Base-by-base conservation (phyloP, 2,329 filamentous ascomycete species). In the Alternaria tenuissima region DNA sequence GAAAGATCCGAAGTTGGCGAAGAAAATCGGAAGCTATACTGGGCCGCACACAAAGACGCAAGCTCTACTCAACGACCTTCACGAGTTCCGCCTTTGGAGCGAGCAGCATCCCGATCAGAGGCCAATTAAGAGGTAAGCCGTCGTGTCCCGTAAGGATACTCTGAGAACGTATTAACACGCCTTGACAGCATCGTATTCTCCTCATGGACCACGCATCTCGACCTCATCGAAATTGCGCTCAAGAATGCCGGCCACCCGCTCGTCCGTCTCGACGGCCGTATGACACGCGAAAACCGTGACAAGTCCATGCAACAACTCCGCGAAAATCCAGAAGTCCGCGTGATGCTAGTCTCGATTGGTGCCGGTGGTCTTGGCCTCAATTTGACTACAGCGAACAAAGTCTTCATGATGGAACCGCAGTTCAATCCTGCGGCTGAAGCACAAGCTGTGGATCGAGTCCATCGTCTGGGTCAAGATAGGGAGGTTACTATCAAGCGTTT, bases 381-480 rank as follows among this genome's bases (percentile, higher is more conserved):
- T 74, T 82, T 98, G 55, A 97, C 94, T 0, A 85, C 91, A 0
- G 94, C 90, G 32, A 95, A 89, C 75, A 91, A 87, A 56, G 94
- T 96, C 14, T 98, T 95, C 76, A 91, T 98, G 71, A 98, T 99
- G 94, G 95, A 99, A 77, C 95, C 95, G 5, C 94, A 97, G 75
- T 99, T 94, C 82, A 99, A 99, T 73, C 95, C 95, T 0, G 94
- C 93, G 0, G 93, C 94, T 0, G 94, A 99, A 78, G 92, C 93
- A 5, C 95, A 99, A 80, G 95, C 95, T 2, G 86, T 98, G 7
- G 95, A 98, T 76, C 92, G 95, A 30, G 92, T 99, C 2, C 76
- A 79, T 53, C 65, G 77, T 7, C 56, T 79, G 0, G 77, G 95
- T 0, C 95, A 99, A 82, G 95, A 88, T 70, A 86, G 95, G n/a